Conservation (phyloP, 495 filamentous ascomycete genomes). For the Daldinia decipiens region DNA sequence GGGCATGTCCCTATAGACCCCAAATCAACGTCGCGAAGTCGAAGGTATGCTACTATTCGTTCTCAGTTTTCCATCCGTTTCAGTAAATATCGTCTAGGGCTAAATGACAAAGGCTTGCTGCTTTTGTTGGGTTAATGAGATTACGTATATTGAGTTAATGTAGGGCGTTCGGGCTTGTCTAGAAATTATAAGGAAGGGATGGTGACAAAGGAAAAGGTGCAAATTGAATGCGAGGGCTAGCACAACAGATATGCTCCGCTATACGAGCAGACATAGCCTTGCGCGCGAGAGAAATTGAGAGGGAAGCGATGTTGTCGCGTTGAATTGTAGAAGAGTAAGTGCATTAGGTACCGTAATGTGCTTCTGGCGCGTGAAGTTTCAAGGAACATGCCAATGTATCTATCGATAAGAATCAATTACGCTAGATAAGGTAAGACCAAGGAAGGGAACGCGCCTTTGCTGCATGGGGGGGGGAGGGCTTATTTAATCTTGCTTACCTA, state of each 20-base stretch:
- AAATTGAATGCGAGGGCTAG: background rate
- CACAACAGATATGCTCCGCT: background rate
- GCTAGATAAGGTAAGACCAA: constrained; percentile 1
- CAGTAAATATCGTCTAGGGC: background rate
- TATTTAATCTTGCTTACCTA: constrained; percentile 3
- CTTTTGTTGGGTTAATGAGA: background rate
- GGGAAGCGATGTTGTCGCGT: background rate
- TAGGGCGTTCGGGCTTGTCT: background rate
- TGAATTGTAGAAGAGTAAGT: background rate
- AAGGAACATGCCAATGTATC: constrained; percentile 11
- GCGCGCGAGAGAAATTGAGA: background rate
- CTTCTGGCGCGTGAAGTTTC: constrained; percentile 26
- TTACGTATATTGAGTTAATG: background rate
- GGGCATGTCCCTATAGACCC: constrained; percentile 26
- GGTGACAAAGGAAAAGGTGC: constrained; percentile 3
- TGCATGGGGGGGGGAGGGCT: background rate
- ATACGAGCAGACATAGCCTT: background rate
- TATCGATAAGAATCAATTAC: constrained; percentile 29
- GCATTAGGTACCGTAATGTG: background rate
- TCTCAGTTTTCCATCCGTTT: background rate
- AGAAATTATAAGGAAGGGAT: background rate
- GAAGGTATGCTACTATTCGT: background rate
- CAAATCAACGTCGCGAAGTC: background rate
- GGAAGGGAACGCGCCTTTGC: constrained; percentile 3
- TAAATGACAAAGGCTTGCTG: background rate